A percentile compares a stretch with the other conserved stretches of the same genome.
phyloP scores from a whole-genome alignment of 495 filamentous ascomycete species.

The Penicillium alfredii region DNA sequence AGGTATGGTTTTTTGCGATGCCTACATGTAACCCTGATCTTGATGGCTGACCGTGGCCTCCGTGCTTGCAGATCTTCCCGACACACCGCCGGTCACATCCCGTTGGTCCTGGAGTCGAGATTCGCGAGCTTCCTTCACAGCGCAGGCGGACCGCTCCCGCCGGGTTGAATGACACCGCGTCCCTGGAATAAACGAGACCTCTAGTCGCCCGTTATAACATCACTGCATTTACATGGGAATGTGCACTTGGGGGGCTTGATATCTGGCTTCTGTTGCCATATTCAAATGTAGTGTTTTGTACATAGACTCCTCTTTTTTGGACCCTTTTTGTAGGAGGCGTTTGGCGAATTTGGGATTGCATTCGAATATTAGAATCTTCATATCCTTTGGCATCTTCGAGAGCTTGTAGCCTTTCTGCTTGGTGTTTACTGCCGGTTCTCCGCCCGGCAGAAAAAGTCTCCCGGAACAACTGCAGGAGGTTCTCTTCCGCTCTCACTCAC shows the following conservation, averaged over 20 bases:
- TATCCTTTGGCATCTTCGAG: too few species aligned
- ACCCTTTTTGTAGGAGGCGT: too few species aligned
- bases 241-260: too few species aligned
- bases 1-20: constrained; percentile 52
- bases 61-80: constrained; percentile 61
- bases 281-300: constrained; percentile 24
- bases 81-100: constrained; percentile 49
- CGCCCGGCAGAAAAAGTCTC: constrained; percentile 41
- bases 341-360: constrained; percentile 28
- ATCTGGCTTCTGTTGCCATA: constrained; percentile 14
- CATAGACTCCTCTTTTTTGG: constrained; percentile 35
- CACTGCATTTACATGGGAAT: constrained; percentile 14
- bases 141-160: constrained; percentile 34
- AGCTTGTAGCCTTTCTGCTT: constrained; percentile 3
- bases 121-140: constrained; percentile 49
- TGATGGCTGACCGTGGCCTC: constrained; percentile 2
- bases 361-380: constrained; percentile 12
- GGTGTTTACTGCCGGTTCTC: constrained; percentile 15
- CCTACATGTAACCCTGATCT: background rate
- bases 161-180: constrained; percentile 45
- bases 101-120: constrained; percentile 62
- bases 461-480: constrained; percentile 11
- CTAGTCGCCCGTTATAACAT: background rate
- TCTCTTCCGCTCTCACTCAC: constrained; percentile 14
- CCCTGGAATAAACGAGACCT: constrained; percentile 19